Percentiles rank a stretch among this genome's conserved stretches.
phyloP scores from a whole-genome alignment of 176 grass and related monocot genomes.

The Oryza australiensis region DNA sequence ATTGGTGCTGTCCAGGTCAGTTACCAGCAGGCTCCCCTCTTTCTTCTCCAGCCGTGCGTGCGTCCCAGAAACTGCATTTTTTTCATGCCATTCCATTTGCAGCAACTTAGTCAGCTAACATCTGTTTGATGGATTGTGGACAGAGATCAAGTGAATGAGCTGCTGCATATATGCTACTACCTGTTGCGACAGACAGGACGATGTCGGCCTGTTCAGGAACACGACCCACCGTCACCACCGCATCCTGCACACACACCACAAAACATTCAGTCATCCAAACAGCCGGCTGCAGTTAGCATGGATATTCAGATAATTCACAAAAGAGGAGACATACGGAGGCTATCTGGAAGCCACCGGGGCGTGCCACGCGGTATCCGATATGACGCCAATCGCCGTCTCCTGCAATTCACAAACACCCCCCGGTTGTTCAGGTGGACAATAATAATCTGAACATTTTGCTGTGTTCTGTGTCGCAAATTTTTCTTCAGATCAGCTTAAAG shows the following conservation, averaged over 20 bases:
- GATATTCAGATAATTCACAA: no score
- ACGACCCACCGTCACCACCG: constrained; percentile 62
- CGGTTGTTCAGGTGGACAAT: neutral
- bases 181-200: constrained; percentile 75
- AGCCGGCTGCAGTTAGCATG: no score
- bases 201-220: constrained; percentile 66
- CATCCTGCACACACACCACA: neutral
- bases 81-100: no score
- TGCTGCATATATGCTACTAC: neutral
- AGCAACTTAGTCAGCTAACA: no score
- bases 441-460: no score
- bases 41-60: constrained; percentile 80
- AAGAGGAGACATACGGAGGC: constrained; percentile 42
- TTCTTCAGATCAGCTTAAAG: no score
- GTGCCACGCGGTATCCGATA: constrained; percentile 72
- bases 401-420: constrained; percentile 13
- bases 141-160: neutral
- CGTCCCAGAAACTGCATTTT: constrained; percentile 55
- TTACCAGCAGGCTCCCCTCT: constrained; percentile 58
- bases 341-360: constrained; percentile 71
- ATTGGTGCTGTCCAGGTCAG: constrained; percentile 86
- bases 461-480: no score
- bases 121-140: neutral
- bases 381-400: constrained; percentile 76
- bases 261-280: neutral